Evolutionary conservation across 768 basidiomycete genomes (phyloP).

Genomic region (Crucibulum laeve): DNA sequence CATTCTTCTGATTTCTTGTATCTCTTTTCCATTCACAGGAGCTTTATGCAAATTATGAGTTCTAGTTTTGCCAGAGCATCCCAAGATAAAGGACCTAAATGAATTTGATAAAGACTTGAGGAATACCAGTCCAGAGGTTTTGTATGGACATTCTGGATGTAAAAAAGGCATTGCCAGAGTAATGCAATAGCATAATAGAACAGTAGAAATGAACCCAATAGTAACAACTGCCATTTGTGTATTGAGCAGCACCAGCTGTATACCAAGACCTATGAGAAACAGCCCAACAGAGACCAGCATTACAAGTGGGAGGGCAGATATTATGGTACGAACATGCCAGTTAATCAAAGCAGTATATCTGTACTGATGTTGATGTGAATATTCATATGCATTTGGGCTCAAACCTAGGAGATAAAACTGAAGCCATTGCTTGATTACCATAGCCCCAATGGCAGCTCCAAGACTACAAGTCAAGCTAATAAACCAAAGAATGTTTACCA

Average conservation of each 20-base stretch:
- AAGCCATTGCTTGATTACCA: slow-evolving; percentile 16
- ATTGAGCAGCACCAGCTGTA: slow-evolving; percentile 12
- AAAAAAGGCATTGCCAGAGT: slow-evolving; percentile 9
- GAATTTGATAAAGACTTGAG: slow-evolving; percentile 2
- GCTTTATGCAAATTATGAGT: not conserved
- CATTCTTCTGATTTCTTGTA: slow-evolving; percentile 6
- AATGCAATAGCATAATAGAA: slow-evolving; percentile 7
- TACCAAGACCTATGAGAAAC: slow-evolving; percentile 12
- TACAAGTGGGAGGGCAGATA: slow-evolving; percentile 13
- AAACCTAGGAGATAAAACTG: slow-evolving; percentile 10
- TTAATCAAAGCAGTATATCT: slow-evolving; percentile 11
- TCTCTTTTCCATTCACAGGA: slow-evolving; percentile 2
- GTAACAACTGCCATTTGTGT: slow-evolving; percentile 6
- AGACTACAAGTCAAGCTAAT: slow-evolving; percentile 12
- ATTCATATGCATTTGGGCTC: slow-evolving; percentile 11
- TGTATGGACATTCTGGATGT: slow-evolving; percentile 12
- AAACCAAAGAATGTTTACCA: slow-evolving; percentile 13
- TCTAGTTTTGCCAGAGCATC: not conserved
- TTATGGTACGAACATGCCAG: slow-evolving; percentile 16
- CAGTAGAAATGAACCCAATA: slow-evolving; percentile 6
- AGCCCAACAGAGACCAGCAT: slow-evolving; percentile 17
- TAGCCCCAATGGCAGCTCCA: slow-evolving; percentile 14
- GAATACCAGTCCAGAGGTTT: slow-evolving; percentile 9
- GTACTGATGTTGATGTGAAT: slow-evolving; percentile 13
- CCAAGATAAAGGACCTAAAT: not conserved